Base-by-base conservation (phyloP, 148 eudicot species). In the Cornus controversa region DNA sequence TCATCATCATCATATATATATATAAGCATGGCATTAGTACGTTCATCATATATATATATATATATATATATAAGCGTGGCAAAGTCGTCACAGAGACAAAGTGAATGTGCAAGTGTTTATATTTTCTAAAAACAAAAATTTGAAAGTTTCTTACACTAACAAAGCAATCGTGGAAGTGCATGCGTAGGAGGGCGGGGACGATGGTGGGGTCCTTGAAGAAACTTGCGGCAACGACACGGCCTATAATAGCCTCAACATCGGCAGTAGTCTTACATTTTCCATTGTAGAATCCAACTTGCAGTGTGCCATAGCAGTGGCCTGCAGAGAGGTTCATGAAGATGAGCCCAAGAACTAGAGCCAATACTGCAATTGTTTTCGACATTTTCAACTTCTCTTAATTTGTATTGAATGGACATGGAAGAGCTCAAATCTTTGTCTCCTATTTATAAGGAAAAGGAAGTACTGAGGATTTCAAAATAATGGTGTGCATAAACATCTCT, bases 101-200 rank as follows among this genome's bases (percentile, higher is more conserved):
- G 34, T 31, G 34, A 0, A 31, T 31, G 34, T 31, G 0, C 4
- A 5, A 2, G 2, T 1, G 34, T 31, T 31, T 31, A 5, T 2
- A 31, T 5, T 31, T 31, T 70, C 67, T 15, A 29, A 29, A 42
- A 28, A 8, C 0, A 76, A 29, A 34, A 25, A 10, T 28, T 34
- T 13, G 15, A 50, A 2, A 70, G 13, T 1, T 5, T 11, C 90
- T 69, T 73, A 91, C 94, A 57, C 77, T 85, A 62, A 91, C 87
- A 80, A 91, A 91, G 58, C 90, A 89, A 23, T 89, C 94, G 69
- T 90, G 91, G 72, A 86, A 86, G 37, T 88, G 87, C 86, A 89
- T 28, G 54, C 92, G 89, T 0, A 87, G 78, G 24, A 91, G 89
- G 64, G 86, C 94, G 2, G 90, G 86, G 0, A 82, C 84, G 0